Evolutionary conservation across 805 yeast genomes (phyloP).

Genomic region (Candida arabinofermentans): DNA sequence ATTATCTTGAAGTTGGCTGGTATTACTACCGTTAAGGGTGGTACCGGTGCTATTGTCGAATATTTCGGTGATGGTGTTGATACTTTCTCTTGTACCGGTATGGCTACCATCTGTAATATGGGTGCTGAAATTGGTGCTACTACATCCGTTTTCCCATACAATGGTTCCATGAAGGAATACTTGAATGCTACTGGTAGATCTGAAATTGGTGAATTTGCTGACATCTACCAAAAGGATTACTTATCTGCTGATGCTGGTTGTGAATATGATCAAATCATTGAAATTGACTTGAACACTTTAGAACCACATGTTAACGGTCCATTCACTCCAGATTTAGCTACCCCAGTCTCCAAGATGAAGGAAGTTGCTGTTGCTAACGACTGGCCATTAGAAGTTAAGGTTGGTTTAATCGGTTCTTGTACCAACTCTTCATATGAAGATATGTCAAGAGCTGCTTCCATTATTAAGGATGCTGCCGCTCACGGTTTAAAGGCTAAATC

Average conservation of each 20-base stretch:
- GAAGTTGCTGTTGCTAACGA: conserved; percentile 62
- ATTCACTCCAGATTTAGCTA: conserved; percentile 95
- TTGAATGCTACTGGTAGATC: conserved; percentile 80
- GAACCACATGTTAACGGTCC: conserved; percentile 98
- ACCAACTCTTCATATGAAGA: conserved; percentile 98
- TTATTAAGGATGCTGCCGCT: conserved; percentile 79
- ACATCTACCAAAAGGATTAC: conserved; percentile 39
- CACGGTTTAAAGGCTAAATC: conserved; percentile 88
- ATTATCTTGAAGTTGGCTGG: conserved; percentile 93
- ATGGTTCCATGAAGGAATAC: conserved; percentile 45
- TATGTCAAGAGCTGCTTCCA: conserved; percentile 93
- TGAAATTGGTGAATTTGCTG: conserved; percentile 76
- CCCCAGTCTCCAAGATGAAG: conserved; percentile 83
- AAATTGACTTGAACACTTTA: conserved; percentile 77
- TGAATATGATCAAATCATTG: conserved; percentile 88
- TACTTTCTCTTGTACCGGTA: conserved; percentile 91
- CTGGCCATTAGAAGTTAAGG: conserved; percentile 86
- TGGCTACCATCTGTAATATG: conserved; percentile 99
- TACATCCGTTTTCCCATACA: conserved; percentile 95
- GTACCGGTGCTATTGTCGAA: conserved; percentile 95
- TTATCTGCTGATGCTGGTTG: conserved; percentile 84
- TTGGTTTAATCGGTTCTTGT: conserved; percentile 97
- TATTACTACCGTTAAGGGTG: conserved; percentile 90
- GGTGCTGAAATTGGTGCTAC: conserved; percentile 99
- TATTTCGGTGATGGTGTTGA: conserved; percentile 95